phyloP scores from a whole-genome alignment of 805 yeast species.

The Candida sonorensis region DNA sequence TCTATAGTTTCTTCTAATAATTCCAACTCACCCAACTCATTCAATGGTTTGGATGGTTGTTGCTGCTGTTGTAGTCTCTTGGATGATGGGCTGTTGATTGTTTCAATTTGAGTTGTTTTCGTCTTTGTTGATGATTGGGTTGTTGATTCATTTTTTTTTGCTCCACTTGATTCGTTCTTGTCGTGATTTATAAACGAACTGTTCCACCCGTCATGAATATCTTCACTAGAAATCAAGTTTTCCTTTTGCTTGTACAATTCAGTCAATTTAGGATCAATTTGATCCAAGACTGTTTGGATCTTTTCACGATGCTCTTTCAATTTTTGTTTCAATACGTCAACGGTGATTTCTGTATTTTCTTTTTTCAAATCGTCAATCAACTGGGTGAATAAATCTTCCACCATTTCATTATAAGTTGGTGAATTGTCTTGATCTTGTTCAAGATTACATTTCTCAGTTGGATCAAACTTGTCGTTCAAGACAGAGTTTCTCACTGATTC shows the following conservation, averaged over 20 bases:
- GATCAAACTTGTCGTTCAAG: too few species aligned
- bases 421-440: constrained; percentile 33
- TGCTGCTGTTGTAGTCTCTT: constrained; percentile 2
- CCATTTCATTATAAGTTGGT: constrained; percentile 84
- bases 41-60: constrained; percentile 27
- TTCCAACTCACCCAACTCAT: constrained; percentile 41
- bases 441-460: constrained; percentile 42
- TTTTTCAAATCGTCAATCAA: constrained; percentile 52
- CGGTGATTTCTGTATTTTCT: constrained; percentile 39
- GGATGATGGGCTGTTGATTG: constrained; percentile 28
- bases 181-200: constrained; percentile 67
- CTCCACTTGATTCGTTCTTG: constrained; percentile 6
- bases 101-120: constrained; percentile 13
- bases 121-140: constrained; percentile 13
- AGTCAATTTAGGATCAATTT: constrained; percentile 60
- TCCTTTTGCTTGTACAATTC: constrained; percentile 65
- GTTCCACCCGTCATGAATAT: constrained; percentile 87
- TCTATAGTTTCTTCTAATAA: constrained; percentile 57
- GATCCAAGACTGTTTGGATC: constrained; percentile 57
- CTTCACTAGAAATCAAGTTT: constrained; percentile 79
- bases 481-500: constrained; percentile 37
- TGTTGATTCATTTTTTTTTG: constrained; percentile 14
- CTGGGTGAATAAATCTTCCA: constrained; percentile 81
- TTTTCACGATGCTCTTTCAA: constrained; percentile 59
- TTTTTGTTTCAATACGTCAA: constrained; percentile 32